phyloP scores from a whole-genome alignment of 2,329 filamentous ascomycete genomes.

The Capronia americana region DNA sequence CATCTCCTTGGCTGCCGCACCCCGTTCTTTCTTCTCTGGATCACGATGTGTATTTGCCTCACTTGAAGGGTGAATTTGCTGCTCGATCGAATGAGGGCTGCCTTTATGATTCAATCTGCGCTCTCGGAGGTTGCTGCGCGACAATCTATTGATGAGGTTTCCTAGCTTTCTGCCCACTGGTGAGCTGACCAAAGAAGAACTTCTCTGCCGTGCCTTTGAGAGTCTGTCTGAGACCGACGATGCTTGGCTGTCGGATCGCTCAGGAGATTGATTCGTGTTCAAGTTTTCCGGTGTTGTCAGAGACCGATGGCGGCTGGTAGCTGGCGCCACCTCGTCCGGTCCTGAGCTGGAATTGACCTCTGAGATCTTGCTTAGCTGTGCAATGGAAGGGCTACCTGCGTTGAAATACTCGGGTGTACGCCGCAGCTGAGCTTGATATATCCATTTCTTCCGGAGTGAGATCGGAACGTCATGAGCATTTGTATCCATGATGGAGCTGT shows the following conservation, averaged over 20 bases:
- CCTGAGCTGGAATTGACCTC: constrained; percentile 31
- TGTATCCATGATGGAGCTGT: constrained; percentile 39
- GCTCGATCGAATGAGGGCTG: not conserved
- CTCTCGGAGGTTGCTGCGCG: constrained; percentile 13
- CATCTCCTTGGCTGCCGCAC: not conserved
- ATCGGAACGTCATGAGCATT: constrained; percentile 36
- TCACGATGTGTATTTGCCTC: not conserved
- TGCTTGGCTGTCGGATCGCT: not conserved
- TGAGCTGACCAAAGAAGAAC: constrained; percentile 20
- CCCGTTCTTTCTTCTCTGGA: constrained; percentile 6
- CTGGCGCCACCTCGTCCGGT: constrained; percentile 4
- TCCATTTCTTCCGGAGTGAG: constrained; percentile 39
- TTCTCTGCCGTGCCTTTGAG: constrained; percentile 27
- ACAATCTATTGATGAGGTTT: constrained; percentile 24
- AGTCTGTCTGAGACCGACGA: constrained; percentile 8
- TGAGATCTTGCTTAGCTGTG: constrained; percentile 36
- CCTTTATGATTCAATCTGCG: constrained; percentile 5
- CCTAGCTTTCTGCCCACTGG: constrained; percentile 26
- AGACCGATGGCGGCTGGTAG: not conserved
- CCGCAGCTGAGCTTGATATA: constrained; percentile 28
- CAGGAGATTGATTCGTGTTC: not conserved
- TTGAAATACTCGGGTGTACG: constrained; percentile 8
- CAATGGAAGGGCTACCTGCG: constrained; percentile 23
- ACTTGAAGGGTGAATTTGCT: not conserved
- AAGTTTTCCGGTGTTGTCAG: constrained; percentile 12